A percentile compares a stretch with the other conserved stretches of the same genome.
These are phyloP conservation scores for Candida hungchunana DNA, from an alignment of 805 yeast species.

Conservation along the genomic window DNA sequence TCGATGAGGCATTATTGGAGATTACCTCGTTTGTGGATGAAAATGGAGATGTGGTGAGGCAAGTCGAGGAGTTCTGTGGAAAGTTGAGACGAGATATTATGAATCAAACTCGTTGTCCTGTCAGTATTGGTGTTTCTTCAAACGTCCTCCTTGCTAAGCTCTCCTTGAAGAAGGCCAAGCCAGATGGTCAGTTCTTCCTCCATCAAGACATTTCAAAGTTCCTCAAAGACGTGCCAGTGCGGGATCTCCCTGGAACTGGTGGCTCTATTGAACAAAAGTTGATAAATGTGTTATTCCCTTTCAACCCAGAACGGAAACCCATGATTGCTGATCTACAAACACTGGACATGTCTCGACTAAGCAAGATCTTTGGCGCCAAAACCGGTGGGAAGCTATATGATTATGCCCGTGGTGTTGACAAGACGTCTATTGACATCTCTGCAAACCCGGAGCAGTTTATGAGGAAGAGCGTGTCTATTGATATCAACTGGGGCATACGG, in stretches of 20 bases:
- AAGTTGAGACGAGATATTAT: conserved; percentile 36
- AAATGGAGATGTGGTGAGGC: conserved; percentile 22
- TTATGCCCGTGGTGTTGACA: conserved; percentile 65
- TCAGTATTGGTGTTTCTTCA: conserved; percentile 74
- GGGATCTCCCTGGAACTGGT: conserved; percentile 64
- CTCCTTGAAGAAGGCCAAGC: conserved; percentile 72
- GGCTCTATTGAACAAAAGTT: conserved; percentile 45
- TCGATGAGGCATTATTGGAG: conserved; percentile 88
- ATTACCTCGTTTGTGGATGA: conserved; percentile 35
- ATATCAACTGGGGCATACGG: conserved; percentile 87
- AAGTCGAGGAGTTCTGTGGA: conserved; percentile 26
- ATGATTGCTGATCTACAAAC: conserved; percentile 36
- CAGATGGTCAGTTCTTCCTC: conserved; percentile 55
- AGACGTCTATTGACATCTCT: conserved; percentile 52
- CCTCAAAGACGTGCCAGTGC: conserved; percentile 25
- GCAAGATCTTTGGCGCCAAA: conserved; percentile 58
- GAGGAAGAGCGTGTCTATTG: conserved; percentile 79
- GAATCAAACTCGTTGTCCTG: conserved; percentile 51
- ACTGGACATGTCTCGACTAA: conserved; percentile 34
- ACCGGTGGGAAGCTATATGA: conserved; percentile 61
- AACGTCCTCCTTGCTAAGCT: conserved; percentile 78
- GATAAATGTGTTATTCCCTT: conserved; percentile 27
- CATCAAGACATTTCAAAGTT: conserved; percentile 32
- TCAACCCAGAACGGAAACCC: conserved; percentile 17
- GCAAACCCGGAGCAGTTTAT: conserved; percentile 44